phyloP scores from a whole-genome alignment of 1,284 basidiomycete genomes.

The Sanghuangporus baumii region DNA sequence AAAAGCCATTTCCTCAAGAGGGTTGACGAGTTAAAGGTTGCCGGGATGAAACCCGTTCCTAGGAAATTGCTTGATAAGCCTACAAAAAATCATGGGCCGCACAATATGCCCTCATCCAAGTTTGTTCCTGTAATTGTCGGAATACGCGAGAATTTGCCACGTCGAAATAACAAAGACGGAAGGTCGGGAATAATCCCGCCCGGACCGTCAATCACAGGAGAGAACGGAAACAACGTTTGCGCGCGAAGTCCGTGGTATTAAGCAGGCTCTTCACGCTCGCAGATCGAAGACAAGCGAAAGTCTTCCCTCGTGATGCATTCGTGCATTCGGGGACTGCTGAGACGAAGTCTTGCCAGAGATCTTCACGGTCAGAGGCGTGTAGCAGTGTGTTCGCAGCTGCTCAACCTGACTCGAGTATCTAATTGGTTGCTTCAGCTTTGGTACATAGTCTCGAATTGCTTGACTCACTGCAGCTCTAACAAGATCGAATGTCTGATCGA shows the following conservation, averaged over 20 bases:
- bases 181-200: conserved; percentile 38
- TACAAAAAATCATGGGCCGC: not conserved
- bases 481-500: conserved; percentile 36
- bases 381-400: conserved; percentile 30
- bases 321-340: conserved; percentile 32
- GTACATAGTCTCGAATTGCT: not conserved
- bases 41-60: conserved; percentile 29
- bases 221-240: conserved; percentile 31
- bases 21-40: conserved; percentile 26
- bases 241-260: conserved; percentile 27
- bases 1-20: conserved; percentile 27
- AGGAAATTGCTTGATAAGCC: not conserved
- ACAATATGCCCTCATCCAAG: conserved; percentile 37
- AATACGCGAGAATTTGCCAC: conserved; percentile 34
- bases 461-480: conserved; percentile 38
- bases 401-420: conserved; percentile 44
- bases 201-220: conserved; percentile 38
- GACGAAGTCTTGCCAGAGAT: conserved; percentile 39
- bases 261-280: conserved; percentile 35
- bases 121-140: conserved; percentile 46
- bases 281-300: conserved; percentile 36
- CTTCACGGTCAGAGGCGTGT: conserved; percentile 27
- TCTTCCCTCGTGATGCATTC: conserved; percentile 25
- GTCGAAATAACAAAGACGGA: conserved; percentile 32
- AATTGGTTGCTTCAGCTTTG: not conserved